These are phyloP conservation scores for Papiliotrema laurentii DNA, from an alignment of 1,284 basidiomycete species.

Conservation along the genomic window DNA sequence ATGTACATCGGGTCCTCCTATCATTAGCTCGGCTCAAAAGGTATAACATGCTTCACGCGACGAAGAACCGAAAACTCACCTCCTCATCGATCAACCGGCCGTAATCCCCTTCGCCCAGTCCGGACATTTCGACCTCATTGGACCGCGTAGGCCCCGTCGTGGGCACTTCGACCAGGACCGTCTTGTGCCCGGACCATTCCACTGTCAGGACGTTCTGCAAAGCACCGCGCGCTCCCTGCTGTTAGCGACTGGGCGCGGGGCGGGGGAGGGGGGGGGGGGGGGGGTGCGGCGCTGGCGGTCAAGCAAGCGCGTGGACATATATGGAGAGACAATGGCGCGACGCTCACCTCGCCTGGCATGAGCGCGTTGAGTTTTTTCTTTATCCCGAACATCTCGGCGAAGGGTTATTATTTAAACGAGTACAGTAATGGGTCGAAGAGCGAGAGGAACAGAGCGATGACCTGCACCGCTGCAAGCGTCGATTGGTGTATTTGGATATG, in stretches of 20 bases:
- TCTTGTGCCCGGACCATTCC: conserved; percentile 40
- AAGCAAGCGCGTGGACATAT: too few species aligned
- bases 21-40: not conserved
- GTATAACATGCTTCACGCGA: not conserved
- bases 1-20: conserved; percentile 1
- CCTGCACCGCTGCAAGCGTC: too few species aligned
- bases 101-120: conserved; percentile 20
- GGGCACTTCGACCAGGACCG: conserved; percentile 37
- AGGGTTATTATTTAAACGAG: not conserved
- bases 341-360: conserved; percentile 19
- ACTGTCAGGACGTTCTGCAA: conserved; percentile 41
- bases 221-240: conserved; percentile 10
- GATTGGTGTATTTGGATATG: not conserved
- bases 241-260: not conserved
- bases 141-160: conserved; percentile 2
- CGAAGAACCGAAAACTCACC: conserved; percentile 9
- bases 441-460: not conserved
- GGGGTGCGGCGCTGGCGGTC: too few species aligned
- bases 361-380: conserved; percentile 21
- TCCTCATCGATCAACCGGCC: conserved; percentile 25
- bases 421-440: not conserved
- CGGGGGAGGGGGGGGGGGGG: too few species aligned
- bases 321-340: not conserved
- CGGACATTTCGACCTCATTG: conserved; percentile 30
- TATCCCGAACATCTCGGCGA: conserved; percentile 2